Conservation (phyloP, 306 rosid species). For the Castanea sativa region DNA sequence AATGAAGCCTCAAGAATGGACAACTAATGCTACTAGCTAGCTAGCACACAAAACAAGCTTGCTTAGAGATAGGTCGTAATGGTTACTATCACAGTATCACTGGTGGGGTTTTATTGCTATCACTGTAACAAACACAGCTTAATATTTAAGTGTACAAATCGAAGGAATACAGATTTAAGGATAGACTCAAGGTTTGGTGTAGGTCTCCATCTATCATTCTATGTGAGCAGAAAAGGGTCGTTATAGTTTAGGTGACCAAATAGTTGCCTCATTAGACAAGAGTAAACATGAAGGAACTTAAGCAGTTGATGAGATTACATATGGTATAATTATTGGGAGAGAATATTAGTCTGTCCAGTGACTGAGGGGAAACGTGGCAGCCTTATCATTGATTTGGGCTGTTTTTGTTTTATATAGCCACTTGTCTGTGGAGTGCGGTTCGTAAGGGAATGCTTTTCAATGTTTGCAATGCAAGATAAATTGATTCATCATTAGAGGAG, state of each 20-base stretch:
- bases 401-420: constrained; percentile 15
- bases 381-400: constrained; percentile 30
- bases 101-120: constrained; percentile 19
- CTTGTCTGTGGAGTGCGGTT: constrained; percentile 20
- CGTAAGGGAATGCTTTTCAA: constrained; percentile 3
- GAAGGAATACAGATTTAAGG: constrained; percentile 24
- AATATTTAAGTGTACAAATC: background rate
- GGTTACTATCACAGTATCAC: background rate
- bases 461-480: constrained; percentile 50
- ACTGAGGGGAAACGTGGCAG: constrained; percentile 27
- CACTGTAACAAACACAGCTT: constrained; percentile 25
- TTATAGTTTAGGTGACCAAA: constrained; percentile 12
- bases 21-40: background rate
- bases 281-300: constrained; percentile 9
- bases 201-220: constrained; percentile 31
- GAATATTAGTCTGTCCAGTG: constrained; percentile 12
- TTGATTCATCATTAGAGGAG: constrained; percentile 28
- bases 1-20: background rate
- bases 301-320: background rate
- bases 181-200: constrained; percentile 43
- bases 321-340: background rate
- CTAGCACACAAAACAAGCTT: constrained; percentile 2
- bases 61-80: constrained; percentile 23
- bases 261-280: constrained; percentile 20
- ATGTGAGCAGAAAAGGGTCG: constrained; percentile 11